Evolutionary conservation across 129 eudicot species (phyloP), one percentile per base, ranked within the genome.

Genomic region (Helianthus tuberosus): DNA sequence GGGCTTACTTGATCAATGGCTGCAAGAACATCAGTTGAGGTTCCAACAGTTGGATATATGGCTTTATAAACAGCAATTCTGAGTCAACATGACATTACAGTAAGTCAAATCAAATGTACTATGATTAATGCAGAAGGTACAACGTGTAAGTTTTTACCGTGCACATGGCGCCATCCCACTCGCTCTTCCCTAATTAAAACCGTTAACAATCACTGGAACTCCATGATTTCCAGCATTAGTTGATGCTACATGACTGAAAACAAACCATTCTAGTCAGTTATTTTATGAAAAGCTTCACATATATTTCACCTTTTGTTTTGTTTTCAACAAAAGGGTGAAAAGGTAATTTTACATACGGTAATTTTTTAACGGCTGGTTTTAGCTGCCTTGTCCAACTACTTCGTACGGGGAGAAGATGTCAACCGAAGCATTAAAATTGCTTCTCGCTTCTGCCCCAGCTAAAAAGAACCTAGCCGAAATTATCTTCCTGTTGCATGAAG

Each of bases 111-210:
- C n/a, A n/a, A 71, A 73, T 44, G 58, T 57, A 60, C 48, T 16
- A 74, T 39, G 48, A 64, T 15, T 68, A 16, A 44, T 36, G 50
- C 64, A 50, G 1, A 75, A 66, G 16, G 57, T 64, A 71, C 39
- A 38, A 32, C 15, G 10, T 69, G 10, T 50, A 29, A 71, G 51
- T 53, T 3, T 8, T 46, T 63, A 95, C 97, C 95, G 74, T 61
- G 99, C 97, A 80, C 87, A 85, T 60, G 99, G 99, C 3, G 99
- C 99, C 97, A 95, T 95, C 69, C 99, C 97, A 73, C 96, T 88
- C 57, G 97, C 97, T 70, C 80, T 73, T 50, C 99, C 99, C 53
- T 88, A 95, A 83, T 79, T 84, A 71, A 85, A 91, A 20, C 95
- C 96, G 64, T 95, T 82, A 8, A 95, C 99, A 20, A 88, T 90